Evolutionary conservation across 116 monocot genomes (phyloP), one percentile per base, ranked within the genome.

Genomic region (Zostera marina): DNA sequence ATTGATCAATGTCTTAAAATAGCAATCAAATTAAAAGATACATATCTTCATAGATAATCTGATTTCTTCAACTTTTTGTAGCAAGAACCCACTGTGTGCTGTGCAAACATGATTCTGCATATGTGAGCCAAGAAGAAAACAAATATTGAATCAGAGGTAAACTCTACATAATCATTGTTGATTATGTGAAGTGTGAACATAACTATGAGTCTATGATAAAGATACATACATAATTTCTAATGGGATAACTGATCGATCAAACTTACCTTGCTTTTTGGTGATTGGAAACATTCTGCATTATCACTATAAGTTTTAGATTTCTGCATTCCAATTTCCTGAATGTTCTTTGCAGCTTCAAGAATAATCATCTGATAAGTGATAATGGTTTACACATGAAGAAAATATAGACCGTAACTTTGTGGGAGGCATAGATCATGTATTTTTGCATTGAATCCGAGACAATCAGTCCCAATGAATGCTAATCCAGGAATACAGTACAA

Each of bases 291-390:
- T 60, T 60, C 61, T 16, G 32, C 70, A 63, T 69, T 72, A 40
- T 58, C 68, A 61, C 52, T 21, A 17, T 44, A 52, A 15, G 17
- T 16, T 62, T 23, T 47, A 11, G 64, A 11, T 42, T 69, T 75
- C 72, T 64, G 59, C 41, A 63, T 63, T 54, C 67, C 45, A 20
- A 42, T 41, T 56, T 72, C 67, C 40, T 51, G 64, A 42, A 81
- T 68, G 42, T 59, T 67, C 64, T 67, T 78, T 15, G 81, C 72
- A 68, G 81, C 78, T 66, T 81, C 86, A 63, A 45, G 62, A 24
- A 81, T 43, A 44, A 85, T 77, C 52, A 81, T 61, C 85, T 85
- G 22, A 22, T 44, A 32, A 32, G 32, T 3, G 5, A 32, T 32
- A 32, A 43, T 11, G 25, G 42, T 8, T 22, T 47, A 11, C 25